phyloP scores from a whole-genome alignment of 176 grass and related monocot species.

The Pontederia paniculata region DNA sequence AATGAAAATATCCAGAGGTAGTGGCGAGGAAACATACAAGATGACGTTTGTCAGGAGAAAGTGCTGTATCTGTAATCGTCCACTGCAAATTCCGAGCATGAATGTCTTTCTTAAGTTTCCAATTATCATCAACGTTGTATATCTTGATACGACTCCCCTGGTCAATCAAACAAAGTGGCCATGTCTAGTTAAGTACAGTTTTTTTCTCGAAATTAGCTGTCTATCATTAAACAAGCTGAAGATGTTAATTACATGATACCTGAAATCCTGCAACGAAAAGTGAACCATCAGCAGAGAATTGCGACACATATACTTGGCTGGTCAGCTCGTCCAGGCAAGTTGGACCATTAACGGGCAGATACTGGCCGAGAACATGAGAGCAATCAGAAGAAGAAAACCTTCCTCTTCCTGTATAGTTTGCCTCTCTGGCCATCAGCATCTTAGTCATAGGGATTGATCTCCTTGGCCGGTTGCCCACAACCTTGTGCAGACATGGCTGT shows the following conservation, averaged over 20 bases:
- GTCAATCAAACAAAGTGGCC: slow-evolving; percentile 19
- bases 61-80: slow-evolving; percentile 80
- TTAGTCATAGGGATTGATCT: slow-evolving; percentile 29
- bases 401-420: slow-evolving; percentile 22
- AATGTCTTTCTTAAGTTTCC: slow-evolving; percentile 75
- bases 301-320: slow-evolving; percentile 81
- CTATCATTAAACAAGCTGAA: background rate
- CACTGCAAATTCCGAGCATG: slow-evolving; percentile 62
- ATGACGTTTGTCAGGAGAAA: slow-evolving; percentile 55
- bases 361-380: slow-evolving; percentile 34
- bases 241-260: slow-evolving; percentile 23
- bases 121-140: slow-evolving; percentile 48
- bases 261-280: slow-evolving; percentile 55
- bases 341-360: slow-evolving; percentile 36
- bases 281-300: slow-evolving; percentile 73
- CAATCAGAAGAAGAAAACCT: slow-evolving; percentile 51
- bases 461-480: background rate
- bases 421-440: slow-evolving; percentile 56
- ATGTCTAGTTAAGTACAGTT: slow-evolving; percentile 8
- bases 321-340: slow-evolving; percentile 38
- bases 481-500: slow-evolving; percentile 26
- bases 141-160: slow-evolving; percentile 79
- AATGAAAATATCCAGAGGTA: background rate
- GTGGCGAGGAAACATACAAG: slow-evolving; percentile 40
- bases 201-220: background rate